Evolutionary conservation across 352 stramenopile species (phyloP), one percentile per base, ranked within the genome.

Genomic region (Globisporangium cederbergense): DNA sequence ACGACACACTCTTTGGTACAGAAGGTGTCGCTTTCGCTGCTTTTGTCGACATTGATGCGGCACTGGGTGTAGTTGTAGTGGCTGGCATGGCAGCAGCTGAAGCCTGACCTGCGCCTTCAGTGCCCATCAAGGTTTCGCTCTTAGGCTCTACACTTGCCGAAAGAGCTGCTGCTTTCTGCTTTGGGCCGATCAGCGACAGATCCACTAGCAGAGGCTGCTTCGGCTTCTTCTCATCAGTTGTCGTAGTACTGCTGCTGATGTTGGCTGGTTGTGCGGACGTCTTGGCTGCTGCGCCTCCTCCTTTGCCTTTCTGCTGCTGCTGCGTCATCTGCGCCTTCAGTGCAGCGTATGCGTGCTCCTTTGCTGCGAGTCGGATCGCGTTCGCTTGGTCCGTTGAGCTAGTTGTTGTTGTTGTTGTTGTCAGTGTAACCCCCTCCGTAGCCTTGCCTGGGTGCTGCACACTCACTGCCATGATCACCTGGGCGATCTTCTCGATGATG

Each of bases 261-360:
- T 30, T 49, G 36, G 50, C 16, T 18, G 16, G 7, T 8, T 42
- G 28, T 14, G 11, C 14, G 22, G 11, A n/a, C 18, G 28, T 11
- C 18, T 66, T 53, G 8, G 32, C 25, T 40, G 43, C 34, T 25
- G 14, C 64, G 42, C 74, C 60, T 53, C 74, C 45, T 28, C 22
- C 45, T 22, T 60, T 73, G 56, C 84, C 68, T 22, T 79, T 38
- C 63, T 84, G 67, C 55, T 73, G 67, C 63, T 84, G 67, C 55
- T 73, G 65, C 68, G 86, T 65, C 32, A 90, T 75, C 30, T 90
- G 77, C 8, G 75, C 62, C 51, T 91, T 91, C 8, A 91, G n/a
- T 32, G 79, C 70, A 3, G 76, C 68, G 58, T 91, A 91, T 34
- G 79, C 78, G 1, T 83, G 77, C 64, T 91, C 80, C 20, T 76